Conservation (phyloP, 345 rosid genomes). For the Acer negundo region DNA sequence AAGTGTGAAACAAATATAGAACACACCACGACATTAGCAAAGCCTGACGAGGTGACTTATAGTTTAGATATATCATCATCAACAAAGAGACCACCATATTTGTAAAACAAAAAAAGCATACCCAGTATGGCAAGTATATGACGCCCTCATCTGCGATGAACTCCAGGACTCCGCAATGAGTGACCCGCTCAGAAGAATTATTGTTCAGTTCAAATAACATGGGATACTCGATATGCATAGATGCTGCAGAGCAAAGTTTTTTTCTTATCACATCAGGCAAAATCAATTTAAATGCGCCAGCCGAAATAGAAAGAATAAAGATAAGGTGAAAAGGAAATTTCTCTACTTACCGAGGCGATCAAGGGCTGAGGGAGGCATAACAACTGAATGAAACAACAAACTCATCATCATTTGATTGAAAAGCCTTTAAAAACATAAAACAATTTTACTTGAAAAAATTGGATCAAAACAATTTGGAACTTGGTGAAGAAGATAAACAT, state of each 20-base stretch:
- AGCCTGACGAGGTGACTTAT: background rate
- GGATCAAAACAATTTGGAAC: background rate
- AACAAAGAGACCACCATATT: background rate
- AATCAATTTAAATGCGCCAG: background rate
- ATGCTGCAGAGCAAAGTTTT: constrained; percentile 39
- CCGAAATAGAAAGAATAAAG: background rate
- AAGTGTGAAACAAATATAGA: background rate
- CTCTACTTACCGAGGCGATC: constrained; percentile 58
- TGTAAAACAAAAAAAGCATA: constrained; percentile 23
- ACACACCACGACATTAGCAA: constrained; percentile 1
- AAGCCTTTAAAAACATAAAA: background rate
- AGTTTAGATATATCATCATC: background rate
- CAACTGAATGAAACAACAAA: constrained; percentile 38
- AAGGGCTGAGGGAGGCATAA: constrained; percentile 79
- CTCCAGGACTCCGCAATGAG: constrained; percentile 72
- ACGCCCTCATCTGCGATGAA: constrained; percentile 71
- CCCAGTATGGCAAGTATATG: constrained; percentile 67
- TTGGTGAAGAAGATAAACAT: constrained; percentile 14
- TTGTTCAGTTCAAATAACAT: constrained; percentile 61
- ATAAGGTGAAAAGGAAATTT: background rate
- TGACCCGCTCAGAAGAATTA: constrained; percentile 34
- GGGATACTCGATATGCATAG: constrained; percentile 62
- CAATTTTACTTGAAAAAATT: background rate
- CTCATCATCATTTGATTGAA: constrained; percentile 4
- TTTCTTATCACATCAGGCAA: background rate